Evolutionary conservation across 345 rosid species (phyloP).

Genomic region (Reutealis trisperma): DNA sequence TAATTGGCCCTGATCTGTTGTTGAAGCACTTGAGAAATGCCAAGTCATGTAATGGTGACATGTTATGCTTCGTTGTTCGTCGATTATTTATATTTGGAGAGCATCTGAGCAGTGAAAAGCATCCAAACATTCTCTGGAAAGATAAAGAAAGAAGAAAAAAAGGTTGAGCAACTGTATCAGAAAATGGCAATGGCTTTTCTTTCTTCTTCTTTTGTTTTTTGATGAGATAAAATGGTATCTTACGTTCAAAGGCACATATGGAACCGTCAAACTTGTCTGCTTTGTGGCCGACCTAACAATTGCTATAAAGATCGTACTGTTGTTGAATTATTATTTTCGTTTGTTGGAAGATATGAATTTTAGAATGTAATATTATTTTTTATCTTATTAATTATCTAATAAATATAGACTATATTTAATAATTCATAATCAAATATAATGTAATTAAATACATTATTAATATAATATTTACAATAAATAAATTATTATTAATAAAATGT

Average conservation of each 20-base stretch:
- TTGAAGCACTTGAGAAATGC: neutral
- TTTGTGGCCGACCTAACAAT: conserved; percentile 28
- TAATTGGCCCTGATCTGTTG: neutral
- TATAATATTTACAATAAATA: no score
- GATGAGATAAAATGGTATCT: neutral
- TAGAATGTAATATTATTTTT: no score
- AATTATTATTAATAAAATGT: no score
- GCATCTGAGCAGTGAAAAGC: neutral
- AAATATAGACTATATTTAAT: no score
- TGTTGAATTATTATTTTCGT: no score
- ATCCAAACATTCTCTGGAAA: neutral
- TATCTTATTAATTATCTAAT: no score
- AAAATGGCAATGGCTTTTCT: no score
- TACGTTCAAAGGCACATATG: neutral
- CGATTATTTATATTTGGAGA: no score
- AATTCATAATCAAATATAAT: no score
- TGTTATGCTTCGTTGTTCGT: neutral
- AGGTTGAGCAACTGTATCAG: no score
- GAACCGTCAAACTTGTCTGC: conserved; percentile 17
- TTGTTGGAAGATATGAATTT: no score
- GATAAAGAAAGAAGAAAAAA: neutral
- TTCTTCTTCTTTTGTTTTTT: neutral
- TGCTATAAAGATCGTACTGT: neutral
- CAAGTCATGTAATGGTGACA: neutral
- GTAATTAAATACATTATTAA: no score